phyloP scores from a whole-genome alignment of 75 land plant species.

The Cryptomeria japonica region DNA sequence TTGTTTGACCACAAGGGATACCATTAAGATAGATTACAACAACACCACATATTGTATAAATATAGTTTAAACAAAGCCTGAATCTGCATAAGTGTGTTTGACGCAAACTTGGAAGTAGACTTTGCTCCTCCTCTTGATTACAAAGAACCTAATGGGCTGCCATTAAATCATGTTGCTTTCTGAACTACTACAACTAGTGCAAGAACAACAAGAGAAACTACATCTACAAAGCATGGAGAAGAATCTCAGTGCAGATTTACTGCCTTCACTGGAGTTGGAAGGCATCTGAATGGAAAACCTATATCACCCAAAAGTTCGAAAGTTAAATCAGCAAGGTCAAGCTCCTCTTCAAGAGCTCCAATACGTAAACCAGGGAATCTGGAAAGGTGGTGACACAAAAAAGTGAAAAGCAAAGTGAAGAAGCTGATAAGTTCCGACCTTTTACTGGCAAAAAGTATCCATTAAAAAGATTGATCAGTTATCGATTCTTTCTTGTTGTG shows the following conservation, averaged over 20 bases:
- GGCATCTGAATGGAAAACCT: not conserved
- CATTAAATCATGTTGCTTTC: not conserved
- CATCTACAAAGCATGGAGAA: not conserved
- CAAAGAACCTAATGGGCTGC: conserved; percentile 42
- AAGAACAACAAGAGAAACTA: not conserved
- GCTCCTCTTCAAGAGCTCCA: too few relatives aligned
- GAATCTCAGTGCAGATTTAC: not conserved
- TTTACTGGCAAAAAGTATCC: too few relatives aligned
- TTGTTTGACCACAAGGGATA: conserved; percentile 56
- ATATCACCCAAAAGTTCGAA: not conserved
- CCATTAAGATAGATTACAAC: conserved; percentile 47
- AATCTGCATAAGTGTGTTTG: conserved; percentile 40
- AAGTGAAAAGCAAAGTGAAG: too few relatives aligned
- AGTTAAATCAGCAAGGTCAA: too few relatives aligned
- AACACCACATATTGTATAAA: conserved; percentile 53
- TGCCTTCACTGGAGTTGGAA: not conserved
- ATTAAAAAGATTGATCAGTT: too few relatives aligned
- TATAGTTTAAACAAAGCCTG: conserved; percentile 54
- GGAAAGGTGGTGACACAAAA: too few relatives aligned
- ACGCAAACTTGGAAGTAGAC: conserved; percentile 66
- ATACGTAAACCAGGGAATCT: too few relatives aligned
- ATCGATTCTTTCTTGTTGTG: too few relatives aligned
- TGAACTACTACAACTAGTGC: too few relatives aligned
- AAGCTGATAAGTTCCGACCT: too few relatives aligned
- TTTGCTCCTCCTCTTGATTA: conserved; percentile 69